A percentile compares a stretch with the other conserved stretches of the same genome.
Evolutionary conservation across 768 basidiomycete genomes (phyloP).

Genomic region (Leccinum barrowsii): DNA sequence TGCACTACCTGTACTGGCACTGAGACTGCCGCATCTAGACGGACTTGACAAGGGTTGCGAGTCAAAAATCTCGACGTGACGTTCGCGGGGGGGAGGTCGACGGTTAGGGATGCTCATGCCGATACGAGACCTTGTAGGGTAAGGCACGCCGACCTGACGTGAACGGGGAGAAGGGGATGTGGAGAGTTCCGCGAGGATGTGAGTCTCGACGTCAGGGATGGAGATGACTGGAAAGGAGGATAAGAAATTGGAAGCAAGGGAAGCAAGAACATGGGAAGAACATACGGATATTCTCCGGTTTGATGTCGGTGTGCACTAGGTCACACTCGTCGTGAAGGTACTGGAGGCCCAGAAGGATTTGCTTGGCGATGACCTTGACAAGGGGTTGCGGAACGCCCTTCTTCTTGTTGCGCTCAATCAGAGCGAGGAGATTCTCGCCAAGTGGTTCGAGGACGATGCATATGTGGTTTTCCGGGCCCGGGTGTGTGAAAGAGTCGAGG

Average conservation of each 20-base stretch:
- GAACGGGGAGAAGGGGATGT: conserved; percentile 70
- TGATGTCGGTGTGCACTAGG: conserved; percentile 90
- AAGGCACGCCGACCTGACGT: conserved; percentile 76
- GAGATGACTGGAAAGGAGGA: conserved; percentile 56
- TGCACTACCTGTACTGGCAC: conserved; percentile 25
- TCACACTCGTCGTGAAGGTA: conserved; percentile 93
- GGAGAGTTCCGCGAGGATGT: conserved; percentile 67
- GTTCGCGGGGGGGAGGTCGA: conserved; percentile 43
- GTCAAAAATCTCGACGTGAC: conserved; percentile 77
- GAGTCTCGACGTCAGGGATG: conserved; percentile 75
- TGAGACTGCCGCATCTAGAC: conserved; percentile 28
- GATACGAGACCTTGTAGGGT: conserved; percentile 58
- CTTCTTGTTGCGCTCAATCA: conserved; percentile 76
- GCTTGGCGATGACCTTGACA: conserved; percentile 83
- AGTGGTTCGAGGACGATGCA: conserved; percentile 91
- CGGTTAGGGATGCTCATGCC: conserved; percentile 60
- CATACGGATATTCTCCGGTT: conserved; percentile 94
- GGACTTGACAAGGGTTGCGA: conserved; percentile 75
- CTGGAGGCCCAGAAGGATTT: conserved; percentile 83
- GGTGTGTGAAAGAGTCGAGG: conserved; percentile 84
- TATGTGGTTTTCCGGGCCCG: conserved; percentile 73
- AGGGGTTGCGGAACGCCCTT: conserved; percentile 79
- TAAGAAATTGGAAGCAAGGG: conserved; percentile 15
- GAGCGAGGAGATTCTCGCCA: conserved; percentile 71
- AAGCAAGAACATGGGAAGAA: conserved; percentile 46